These are phyloP conservation scores for Colletotrichum cordylinicola DNA, from an alignment of 2,329 filamentous ascomycete species.

Conservation along the genomic window DNA sequence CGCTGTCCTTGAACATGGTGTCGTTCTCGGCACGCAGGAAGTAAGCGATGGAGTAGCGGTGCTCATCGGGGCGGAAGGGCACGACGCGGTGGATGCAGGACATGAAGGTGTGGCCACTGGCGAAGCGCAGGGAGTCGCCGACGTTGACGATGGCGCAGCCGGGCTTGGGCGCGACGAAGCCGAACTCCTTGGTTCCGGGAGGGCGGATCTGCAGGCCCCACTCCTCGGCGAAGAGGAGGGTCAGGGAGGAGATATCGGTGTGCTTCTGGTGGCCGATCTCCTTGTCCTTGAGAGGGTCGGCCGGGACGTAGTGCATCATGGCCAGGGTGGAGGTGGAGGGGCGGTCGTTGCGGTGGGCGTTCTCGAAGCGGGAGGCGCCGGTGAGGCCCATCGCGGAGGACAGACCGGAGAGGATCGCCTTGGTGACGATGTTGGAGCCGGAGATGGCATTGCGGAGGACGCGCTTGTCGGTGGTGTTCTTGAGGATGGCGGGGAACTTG, in stretches of 20 bases:
- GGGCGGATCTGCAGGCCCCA: conserved; percentile 63
- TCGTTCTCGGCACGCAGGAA: conserved; percentile 63
- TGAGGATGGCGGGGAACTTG: conserved; percentile 51
- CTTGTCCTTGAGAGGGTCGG: conserved; percentile 42
- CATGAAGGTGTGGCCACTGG: conserved; percentile 57
- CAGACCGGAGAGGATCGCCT: conserved; percentile 53
- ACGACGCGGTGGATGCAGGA: conserved; percentile 65
- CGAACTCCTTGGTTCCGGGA: conserved; percentile 50
- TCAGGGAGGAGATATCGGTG: conserved; percentile 62
- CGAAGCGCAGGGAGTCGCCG: conserved; percentile 64
- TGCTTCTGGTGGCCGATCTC: conserved; percentile 61
- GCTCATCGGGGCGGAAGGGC: conserved; percentile 47
- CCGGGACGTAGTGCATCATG: conserved; percentile 61
- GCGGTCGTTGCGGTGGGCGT: conserved; percentile 55
- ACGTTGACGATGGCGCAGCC: conserved; percentile 63
- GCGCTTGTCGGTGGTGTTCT: conserved; percentile 52
- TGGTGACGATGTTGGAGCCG: conserved; percentile 55
- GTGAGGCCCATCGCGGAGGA: conserved; percentile 51
- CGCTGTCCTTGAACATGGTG: conserved; percentile 59
- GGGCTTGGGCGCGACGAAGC: conserved; percentile 56
- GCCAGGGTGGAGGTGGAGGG: conserved; percentile 56
- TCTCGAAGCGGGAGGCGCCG: conserved; percentile 53
- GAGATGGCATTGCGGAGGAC: conserved; percentile 56
- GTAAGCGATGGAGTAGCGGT: conserved; percentile 63
- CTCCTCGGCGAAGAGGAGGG: conserved; percentile 60